Evolutionary conservation across 2,329 filamentous ascomycete species (phyloP), one percentile per base, ranked within the genome.

Genomic region (Diplodia seriata): DNA sequence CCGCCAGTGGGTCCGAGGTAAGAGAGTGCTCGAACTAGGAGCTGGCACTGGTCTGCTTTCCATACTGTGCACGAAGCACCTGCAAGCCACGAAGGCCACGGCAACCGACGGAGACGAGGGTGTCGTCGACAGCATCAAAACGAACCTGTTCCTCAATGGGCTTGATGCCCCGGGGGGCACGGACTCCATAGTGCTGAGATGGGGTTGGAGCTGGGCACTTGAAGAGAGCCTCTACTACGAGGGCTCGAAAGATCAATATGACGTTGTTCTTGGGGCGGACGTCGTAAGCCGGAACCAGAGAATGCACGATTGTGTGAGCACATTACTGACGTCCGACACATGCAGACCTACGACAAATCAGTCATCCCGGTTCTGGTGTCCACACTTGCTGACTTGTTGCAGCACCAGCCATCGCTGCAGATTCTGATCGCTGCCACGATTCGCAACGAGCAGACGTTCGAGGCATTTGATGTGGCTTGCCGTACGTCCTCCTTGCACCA

Each of bases 11-110:
- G 80, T 92, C 33, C 73, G 73, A 8, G 83, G 81, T 2, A 89
- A 87, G 73, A 84, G 81, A 8, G 79, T 94, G 0, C 81, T 94
- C 2, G 91, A 94, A 75, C 83, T 94, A 1, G 91, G 91, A 3
- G 87, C 90, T 1, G 91, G 91, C 1, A 94, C 92, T 0, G 91
- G 91, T 0, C 91, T 93, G 74, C 78, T 93, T 1, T 90, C 90
- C 0, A 87, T 94, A 14, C 80, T 94, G 0, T 92, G 91, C 70
- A 86, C 88, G n/a, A 91, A 89, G 71, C 81, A 88, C 73, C 83
- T 94, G 0, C 81, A 77, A 6, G 84, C 89, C 0, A 75, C 78
- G 0, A 85, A 87, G 63, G 86, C 90, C 26, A 82, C 90, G 5
- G 87, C 89, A 2, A 92, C 91, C 0, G 92, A 95, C 74, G 91